phyloP scores from a whole-genome alignment of 306 rosid genomes.

The Psophocarpus tetragonolobus region DNA sequence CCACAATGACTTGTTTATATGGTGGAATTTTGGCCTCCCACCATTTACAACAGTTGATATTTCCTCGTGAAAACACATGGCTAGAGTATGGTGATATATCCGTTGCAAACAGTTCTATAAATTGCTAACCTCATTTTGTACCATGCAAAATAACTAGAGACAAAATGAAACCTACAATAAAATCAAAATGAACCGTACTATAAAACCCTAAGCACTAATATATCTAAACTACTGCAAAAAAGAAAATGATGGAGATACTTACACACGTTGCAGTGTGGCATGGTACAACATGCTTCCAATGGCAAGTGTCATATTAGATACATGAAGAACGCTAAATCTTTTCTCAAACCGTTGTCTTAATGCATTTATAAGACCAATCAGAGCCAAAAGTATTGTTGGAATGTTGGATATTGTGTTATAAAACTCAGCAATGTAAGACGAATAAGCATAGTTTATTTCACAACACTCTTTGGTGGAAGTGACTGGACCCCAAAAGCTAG shows the following conservation, averaged over 20 bases:
- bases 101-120: neutral
- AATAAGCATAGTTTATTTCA: slow-evolving; percentile 68
- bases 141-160: neutral
- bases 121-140: neutral
- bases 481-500: slow-evolving; percentile 94
- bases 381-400: slow-evolving; percentile 78
- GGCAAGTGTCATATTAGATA: slow-evolving; percentile 88
- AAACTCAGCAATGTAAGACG: slow-evolving; percentile 81
- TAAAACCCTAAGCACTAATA: slow-evolving; percentile 6
- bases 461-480: slow-evolving; percentile 88
- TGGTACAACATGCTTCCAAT: slow-evolving; percentile 91
- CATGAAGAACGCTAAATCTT: slow-evolving; percentile 82
- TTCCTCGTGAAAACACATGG: neutral
- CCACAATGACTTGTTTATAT: too few relatives aligned
- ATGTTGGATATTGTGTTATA: slow-evolving; percentile 81
- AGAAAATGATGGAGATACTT: slow-evolving; percentile 44
- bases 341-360: slow-evolving; percentile 86
- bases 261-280: slow-evolving; percentile 81
- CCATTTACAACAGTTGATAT: too few relatives aligned
- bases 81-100: slow-evolving; percentile 14
- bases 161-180: slow-evolving; percentile 4
- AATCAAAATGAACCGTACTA: slow-evolving; percentile 12
- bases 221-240: neutral
- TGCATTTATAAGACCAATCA: slow-evolving; percentile 88
- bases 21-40: too few relatives aligned